phyloP scores from a whole-genome alignment of 2,329 filamentous ascomycete species.

The Didymella lethalis region DNA sequence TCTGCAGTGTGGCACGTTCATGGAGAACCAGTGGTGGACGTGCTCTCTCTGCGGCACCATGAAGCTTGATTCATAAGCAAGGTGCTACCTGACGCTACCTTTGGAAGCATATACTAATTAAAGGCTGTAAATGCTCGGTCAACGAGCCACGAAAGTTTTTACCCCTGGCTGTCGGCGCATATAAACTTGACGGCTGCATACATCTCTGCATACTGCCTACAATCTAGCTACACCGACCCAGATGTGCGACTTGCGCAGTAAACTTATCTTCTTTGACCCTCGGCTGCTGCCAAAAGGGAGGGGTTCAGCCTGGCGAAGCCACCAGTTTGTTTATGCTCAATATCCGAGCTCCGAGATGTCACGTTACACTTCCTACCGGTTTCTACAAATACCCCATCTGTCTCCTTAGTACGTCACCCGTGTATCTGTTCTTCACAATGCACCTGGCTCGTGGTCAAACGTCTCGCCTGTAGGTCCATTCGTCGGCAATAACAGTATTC shows the following conservation, averaged over 20 bases:
- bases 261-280: not conserved
- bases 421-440: not conserved
- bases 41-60: constrained; percentile 67
- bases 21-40: constrained; percentile 72
- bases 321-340: not conserved
- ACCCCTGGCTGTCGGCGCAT: not conserved
- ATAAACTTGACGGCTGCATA: not conserved
- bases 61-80: constrained; percentile 54
- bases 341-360: not conserved
- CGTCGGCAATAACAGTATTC: not conserved
- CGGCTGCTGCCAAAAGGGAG: not conserved
- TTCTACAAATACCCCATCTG: not conserved
- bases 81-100: no score
- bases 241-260: not conserved
- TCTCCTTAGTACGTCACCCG: not conserved
- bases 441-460: no score
- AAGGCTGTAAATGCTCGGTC: no score
- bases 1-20: constrained; percentile 65
- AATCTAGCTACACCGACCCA: no score
- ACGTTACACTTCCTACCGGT: not conserved
- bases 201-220: no score
- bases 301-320: not conserved
- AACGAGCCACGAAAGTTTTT: no score
- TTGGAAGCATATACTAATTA: not conserved
- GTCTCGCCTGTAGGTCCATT: no score